Percentiles rank a stretch among this genome's conserved stretches.
phyloP scores from a whole-genome alignment of 2,329 filamentous ascomycete species.

The Ramichloridium luteum region DNA sequence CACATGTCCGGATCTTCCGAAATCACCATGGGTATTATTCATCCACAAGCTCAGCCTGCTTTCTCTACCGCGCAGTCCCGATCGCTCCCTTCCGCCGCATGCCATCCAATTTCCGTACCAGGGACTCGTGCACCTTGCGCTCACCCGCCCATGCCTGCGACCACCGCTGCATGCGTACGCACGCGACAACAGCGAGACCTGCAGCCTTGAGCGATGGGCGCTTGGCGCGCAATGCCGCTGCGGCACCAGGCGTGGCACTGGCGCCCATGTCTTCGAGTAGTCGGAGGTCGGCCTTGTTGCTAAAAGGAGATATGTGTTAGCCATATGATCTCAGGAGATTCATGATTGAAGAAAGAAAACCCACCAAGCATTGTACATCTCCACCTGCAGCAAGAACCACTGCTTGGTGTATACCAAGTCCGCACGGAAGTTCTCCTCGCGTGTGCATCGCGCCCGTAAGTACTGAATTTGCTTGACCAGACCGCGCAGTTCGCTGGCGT shows the following conservation, averaged over 20 bases:
- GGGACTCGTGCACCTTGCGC: conserved; percentile 35
- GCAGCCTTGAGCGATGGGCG: conserved; percentile 38
- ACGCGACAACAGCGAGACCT: conserved; percentile 37
- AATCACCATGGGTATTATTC: no score
- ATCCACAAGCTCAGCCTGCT: no score
- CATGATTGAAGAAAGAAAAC: conserved; percentile 30
- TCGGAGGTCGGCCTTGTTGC: conserved; percentile 82
- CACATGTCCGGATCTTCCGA: no score
- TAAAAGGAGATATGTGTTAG: conserved; percentile 30
- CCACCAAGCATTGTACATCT: conserved; percentile 83
- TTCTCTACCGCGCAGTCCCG: no score
- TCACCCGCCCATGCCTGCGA: conserved; percentile 39
- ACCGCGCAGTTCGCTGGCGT: conserved; percentile 66
- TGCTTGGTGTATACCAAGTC: conserved; percentile 80
- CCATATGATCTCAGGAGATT: neutral
- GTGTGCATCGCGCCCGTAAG: conserved; percentile 67
- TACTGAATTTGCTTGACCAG: conserved; percentile 83
- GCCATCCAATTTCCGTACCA: conserved; percentile 35
- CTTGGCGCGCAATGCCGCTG: conserved; percentile 29
- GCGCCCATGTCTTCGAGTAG: conserved; percentile 77
- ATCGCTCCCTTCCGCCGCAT: conserved; percentile 28
- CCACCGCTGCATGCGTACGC: conserved; percentile 39
- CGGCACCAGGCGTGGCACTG: conserved; percentile 36
- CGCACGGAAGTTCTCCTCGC: conserved; percentile 67
- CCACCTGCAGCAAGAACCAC: conserved; percentile 65